Percentiles rank a stretch among this genome's conserved stretches.
Conservation (phyloP, 768 basidiomycete species). For the Tephrocybe sp. region DNA sequence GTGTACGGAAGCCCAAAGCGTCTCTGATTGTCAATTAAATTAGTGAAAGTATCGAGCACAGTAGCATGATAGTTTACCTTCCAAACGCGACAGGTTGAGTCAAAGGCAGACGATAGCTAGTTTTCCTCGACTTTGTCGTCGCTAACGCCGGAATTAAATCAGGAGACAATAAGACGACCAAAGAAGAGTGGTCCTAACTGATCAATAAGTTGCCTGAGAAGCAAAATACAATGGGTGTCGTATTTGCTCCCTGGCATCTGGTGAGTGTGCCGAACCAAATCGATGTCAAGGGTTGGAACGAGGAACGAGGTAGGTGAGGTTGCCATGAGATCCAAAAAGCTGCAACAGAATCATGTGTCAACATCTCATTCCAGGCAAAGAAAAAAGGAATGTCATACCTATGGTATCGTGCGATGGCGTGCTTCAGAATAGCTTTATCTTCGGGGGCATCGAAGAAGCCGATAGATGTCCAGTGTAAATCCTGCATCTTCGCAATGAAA, state of each 20-base stretch:
- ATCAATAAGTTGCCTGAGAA: constrained; percentile 36
- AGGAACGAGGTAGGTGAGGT: constrained; percentile 40
- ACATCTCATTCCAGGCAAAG: background rate
- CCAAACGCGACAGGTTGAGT: too few species aligned
- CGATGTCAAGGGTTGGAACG: constrained; percentile 69
- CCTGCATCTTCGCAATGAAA: constrained; percentile 54
- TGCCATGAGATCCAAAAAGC: constrained; percentile 57
- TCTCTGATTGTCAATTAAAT: too few species aligned
- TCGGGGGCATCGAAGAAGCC: constrained; percentile 34
- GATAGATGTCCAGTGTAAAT: constrained; percentile 49
- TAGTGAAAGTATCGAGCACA: too few species aligned
- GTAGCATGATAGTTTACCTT: too few species aligned
- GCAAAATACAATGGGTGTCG: constrained; percentile 35
- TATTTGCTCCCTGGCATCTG: constrained; percentile 55
- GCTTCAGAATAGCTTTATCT: constrained; percentile 42
- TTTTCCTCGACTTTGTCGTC: background rate
- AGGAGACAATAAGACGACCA: background rate
- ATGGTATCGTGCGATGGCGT: constrained; percentile 56
- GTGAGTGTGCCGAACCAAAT: constrained; percentile 75
- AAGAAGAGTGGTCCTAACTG: background rate
- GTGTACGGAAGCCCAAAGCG: constrained; percentile 31
- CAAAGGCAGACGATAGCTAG: background rate
- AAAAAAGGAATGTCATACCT: too few species aligned
- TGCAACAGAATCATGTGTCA: constrained; percentile 7
- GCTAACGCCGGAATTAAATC: background rate